These are phyloP conservation scores for Wickerhamiella qilinensis DNA, from an alignment of 805 yeast species.

Conservation along the genomic window DNA sequence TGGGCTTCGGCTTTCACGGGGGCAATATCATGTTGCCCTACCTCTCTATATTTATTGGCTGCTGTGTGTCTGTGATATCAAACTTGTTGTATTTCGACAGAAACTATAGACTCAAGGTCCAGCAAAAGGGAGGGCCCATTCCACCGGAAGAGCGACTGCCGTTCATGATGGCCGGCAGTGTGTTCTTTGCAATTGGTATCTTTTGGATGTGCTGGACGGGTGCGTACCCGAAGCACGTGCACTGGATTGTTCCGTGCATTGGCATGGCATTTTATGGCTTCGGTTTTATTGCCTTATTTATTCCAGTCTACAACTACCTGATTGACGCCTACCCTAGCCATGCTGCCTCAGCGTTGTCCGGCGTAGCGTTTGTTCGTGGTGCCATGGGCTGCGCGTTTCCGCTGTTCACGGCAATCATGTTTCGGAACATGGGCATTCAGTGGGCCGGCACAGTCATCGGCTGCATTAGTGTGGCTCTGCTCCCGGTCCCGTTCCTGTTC, in stretches of 20 bases:
- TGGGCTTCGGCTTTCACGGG: conserved; percentile 38
- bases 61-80: not conserved
- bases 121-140: conserved; percentile 37
- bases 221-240: conserved; percentile 44
- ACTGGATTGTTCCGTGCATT: conserved; percentile 63
- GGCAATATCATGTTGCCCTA: conserved; percentile 71
- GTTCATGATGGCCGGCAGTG: conserved; percentile 56
- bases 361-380: conserved; percentile 53
- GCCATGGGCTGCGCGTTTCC: conserved; percentile 55
- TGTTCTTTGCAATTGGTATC: conserved; percentile 59
- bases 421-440: conserved; percentile 45
- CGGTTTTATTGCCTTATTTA: conserved; percentile 52
- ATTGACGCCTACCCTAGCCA: conserved; percentile 52
- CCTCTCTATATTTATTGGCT: conserved; percentile 55
- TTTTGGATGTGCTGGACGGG: conserved; percentile 88
- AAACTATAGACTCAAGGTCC: conserved; percentile 30
- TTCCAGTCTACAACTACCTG: conserved; percentile 53
- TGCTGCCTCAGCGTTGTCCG: conserved; percentile 71
- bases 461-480: conserved; percentile 36
- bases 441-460: conserved; percentile 72
- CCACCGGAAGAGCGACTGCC: conserved; percentile 68
- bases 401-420: conserved; percentile 57
- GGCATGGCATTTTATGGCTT: conserved; percentile 50
- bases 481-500: conserved; percentile 56
- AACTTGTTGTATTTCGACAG: conserved; percentile 36